phyloP scores from a whole-genome alignment of 371 early-diverging fungal species.

The Syncephalastrum contaminatum region DNA sequence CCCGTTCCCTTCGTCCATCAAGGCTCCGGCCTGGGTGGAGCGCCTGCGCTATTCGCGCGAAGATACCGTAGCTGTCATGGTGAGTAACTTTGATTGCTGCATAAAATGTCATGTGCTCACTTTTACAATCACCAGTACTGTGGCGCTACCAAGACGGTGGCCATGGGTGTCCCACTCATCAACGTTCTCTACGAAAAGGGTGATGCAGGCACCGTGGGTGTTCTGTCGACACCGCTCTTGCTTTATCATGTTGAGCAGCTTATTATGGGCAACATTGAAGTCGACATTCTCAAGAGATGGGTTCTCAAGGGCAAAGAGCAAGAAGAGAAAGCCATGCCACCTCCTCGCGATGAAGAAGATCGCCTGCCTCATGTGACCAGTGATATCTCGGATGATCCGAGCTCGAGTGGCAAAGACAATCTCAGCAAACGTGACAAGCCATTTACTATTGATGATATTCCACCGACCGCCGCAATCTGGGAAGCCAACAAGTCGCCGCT shows the following conservation, averaged over 20 bases:
- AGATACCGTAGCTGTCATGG: slow-evolving; percentile 54
- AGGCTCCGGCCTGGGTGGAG: slow-evolving; percentile 21
- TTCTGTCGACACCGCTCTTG: slow-evolving; percentile 65
- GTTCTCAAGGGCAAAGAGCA: slow-evolving; percentile 32
- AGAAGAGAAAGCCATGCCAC: slow-evolving; percentile 4
- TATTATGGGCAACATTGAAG: slow-evolving; percentile 61
- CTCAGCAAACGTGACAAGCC: background rate
- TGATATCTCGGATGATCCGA: too few relatives aligned
- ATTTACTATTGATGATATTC: background rate
- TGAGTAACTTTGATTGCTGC: background rate
- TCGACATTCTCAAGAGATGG: slow-evolving; percentile 52
- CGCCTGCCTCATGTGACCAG: background rate
- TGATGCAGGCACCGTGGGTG: slow-evolving; percentile 55
- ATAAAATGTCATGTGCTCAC: background rate
- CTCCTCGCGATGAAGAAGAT: slow-evolving; percentile 9
- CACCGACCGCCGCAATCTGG: background rate
- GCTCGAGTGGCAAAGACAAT: background rate
- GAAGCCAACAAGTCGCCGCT: background rate
- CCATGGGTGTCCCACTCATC: slow-evolving; percentile 78
- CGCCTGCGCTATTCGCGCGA: slow-evolving; percentile 37
- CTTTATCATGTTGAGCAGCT: slow-evolving; percentile 76
- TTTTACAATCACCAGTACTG: slow-evolving; percentile 39
- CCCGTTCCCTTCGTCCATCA: slow-evolving; percentile 24
- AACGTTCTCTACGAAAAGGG: slow-evolving; percentile 64
- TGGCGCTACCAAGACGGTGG: slow-evolving; percentile 76